Evolutionary conservation across 306 rosid genomes (phyloP), one percentile per base, ranked within the genome.

Genomic region (Chamaecrista fasciculata): DNA sequence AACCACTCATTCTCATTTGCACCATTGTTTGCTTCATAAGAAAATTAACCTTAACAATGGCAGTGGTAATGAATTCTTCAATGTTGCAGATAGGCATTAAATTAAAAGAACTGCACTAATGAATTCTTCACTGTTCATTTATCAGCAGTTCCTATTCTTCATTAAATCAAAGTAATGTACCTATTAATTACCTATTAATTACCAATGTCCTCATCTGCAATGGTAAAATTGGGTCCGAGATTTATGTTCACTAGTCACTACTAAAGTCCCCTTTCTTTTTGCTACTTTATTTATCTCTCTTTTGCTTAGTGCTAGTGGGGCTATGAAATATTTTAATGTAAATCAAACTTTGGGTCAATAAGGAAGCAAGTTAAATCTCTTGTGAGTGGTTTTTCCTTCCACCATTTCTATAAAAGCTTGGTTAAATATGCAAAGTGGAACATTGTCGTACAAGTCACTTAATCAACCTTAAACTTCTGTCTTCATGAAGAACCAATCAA

Each of bases 381-480:
- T 19, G 29, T 12, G 8, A 33, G 70, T 71, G 67, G 21, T 53
- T 71, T 20, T 40, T 47, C n/a, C n/a, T n/a, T n/a, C n/a, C 69
- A 81, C 73, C 68, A 49, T 59, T 73, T 58, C 61, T 55, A 57
- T 63, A 57, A 55, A 67, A 59, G n/a, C n/a, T 37, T 77, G 62
- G 70, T 76, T 62, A 63, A 76, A 60, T 37, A 56, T 69, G 65
- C 53, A 60, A 74, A 74, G 82, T 44, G 56, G 80, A 68, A 66
- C 65, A 58, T 49, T 75, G 19, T 50, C 62, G 77, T 63, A 71
- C 74, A 58, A 49, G 62, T 31, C 80, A 78, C 75, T 65, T 73
- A 69, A 68, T 66, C 8, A 70, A 70, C 75, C 72, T 65, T 70
- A 64, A 10, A 61, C 74, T 77, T 70, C 49, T 59, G 25, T 66